Percentiles rank a stretch among this genome's conserved stretches.
Conservation (phyloP, 148 eudicot genomes). For the Dysphania ambrosioides region DNA sequence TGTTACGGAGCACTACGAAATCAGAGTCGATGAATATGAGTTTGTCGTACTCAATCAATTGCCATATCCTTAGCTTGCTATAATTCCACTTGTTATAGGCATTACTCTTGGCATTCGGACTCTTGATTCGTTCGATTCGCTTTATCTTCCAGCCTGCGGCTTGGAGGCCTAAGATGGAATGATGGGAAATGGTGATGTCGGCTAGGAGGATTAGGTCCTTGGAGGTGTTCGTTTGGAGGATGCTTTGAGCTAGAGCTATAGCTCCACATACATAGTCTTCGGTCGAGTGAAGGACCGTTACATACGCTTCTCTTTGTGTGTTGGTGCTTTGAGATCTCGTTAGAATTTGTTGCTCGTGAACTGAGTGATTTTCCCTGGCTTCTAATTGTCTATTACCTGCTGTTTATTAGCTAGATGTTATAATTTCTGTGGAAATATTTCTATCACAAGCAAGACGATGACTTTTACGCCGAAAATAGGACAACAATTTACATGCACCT, state of each 20-base stretch:
- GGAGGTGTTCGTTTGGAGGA: slow-evolving; percentile 54
- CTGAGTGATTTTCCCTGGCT: neutral
- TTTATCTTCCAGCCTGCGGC: slow-evolving; percentile 63
- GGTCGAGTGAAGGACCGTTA: slow-evolving; percentile 64
- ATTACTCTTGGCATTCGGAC: slow-evolving; percentile 40
- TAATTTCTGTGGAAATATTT: too few species aligned
- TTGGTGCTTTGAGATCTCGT: neutral
- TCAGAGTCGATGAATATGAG: slow-evolving; percentile 69
- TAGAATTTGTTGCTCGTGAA: neutral
- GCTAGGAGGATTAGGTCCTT: slow-evolving; percentile 69
- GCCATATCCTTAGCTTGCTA: slow-evolving; percentile 74
- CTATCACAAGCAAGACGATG: neutral
- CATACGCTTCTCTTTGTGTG: slow-evolving; percentile 63
- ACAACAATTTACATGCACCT: neutral
- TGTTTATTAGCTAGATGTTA: neutral
- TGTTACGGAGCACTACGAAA: slow-evolving; percentile 43
- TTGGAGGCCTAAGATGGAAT: slow-evolving; percentile 44
- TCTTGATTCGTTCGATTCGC: slow-evolving; percentile 47
- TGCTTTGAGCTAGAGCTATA: slow-evolving; percentile 68
- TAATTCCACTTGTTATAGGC: slow-evolving; percentile 76
- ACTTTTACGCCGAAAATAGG: neutral
- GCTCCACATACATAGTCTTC: slow-evolving; percentile 81
- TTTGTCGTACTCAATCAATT: slow-evolving; percentile 54
- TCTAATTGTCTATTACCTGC: slow-evolving; percentile 22
- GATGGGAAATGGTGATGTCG: slow-evolving; percentile 42